Evolutionary conservation across 73 alveolate genomes (phyloP), one percentile per base, ranked within the genome.

Genomic region (Paramecium pentaurelia): DNA sequence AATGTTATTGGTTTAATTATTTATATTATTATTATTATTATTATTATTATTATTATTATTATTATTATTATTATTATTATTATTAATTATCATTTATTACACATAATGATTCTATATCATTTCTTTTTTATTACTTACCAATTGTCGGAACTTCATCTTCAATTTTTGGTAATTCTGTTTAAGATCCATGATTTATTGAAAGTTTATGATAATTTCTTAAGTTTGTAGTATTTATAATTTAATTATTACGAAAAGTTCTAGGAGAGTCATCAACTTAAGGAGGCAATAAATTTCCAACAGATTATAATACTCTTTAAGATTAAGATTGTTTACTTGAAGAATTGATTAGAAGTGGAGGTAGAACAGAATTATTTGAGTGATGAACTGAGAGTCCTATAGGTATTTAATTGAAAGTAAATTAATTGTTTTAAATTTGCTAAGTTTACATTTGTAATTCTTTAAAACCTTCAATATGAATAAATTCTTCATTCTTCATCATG

Each of bases 401-500:
- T 25, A 64, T 25, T 64, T 64, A 64, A 32, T 64, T 28, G 30
- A 64, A 64, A 12, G 84, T 32, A 64, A 64, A 64, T 12, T 64
- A 34, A 64, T 64, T 64, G 47, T 28, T 32, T 64, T 64, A 64
- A 28, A 32, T n/a, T 64, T 64, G 28, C 30, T 64, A 10, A 64
- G 47, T 28, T 32, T 64, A 64, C 84, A 54, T 64, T 64, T 64
- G 27, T 27, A 64, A 34, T 28, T 64, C 84, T 14, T 64, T 64
- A n/a, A 64, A 32, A 14, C 22, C 84, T 73, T 73, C 87, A 8
- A 73, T 36, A 14, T 73, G 47, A 73, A 34, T 37, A 6, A 37
- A 32, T 6, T 73, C 87, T 73, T 73, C 87, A 73, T 73, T 34
- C 18, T 40, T 73, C 87, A 73, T 73, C 60, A 73, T 40, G 11